A percentile compares a stretch with the other conserved stretches of the same genome.
phyloP scores from a whole-genome alignment of 345 rosid genomes.

The Aethionema arabicum region DNA sequence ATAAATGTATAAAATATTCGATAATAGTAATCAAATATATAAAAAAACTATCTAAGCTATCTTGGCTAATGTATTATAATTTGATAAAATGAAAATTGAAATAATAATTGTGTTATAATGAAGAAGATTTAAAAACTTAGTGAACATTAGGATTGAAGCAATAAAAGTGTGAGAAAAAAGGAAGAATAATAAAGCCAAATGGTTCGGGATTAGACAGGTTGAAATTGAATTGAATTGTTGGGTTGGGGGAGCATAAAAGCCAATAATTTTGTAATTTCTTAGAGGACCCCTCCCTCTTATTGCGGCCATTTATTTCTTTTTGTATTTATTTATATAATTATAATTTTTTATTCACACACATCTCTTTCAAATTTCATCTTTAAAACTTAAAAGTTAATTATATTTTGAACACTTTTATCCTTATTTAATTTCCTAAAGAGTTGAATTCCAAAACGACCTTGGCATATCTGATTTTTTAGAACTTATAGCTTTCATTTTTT shows the following conservation, averaged over 20 bases:
- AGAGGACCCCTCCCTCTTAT: conserved; percentile 40
- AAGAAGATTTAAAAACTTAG: conserved; percentile 21
- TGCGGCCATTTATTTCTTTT: conserved; percentile 32
- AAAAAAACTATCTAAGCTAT: no score
- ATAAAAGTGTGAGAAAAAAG: conserved; percentile 33
- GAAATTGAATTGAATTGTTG: no score
- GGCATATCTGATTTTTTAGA: no score
- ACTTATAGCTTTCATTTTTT: no score
- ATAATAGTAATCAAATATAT: no score
- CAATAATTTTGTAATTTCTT: conserved; percentile 41
- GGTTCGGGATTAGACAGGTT: conserved; percentile 46
- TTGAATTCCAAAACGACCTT: no score
- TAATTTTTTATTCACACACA: conserved; percentile 18
- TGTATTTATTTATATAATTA: not conserved
- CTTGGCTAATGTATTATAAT: not conserved
- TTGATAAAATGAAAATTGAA: not conserved
- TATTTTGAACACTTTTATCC: no score
- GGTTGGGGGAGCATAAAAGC: conserved; percentile 44
- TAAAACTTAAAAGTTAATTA: not conserved
- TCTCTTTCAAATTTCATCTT: conserved; percentile 8
- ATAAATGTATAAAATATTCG: no score
- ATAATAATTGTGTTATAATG: not conserved
- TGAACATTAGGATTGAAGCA: conserved; percentile 43
- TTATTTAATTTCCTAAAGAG: no score
- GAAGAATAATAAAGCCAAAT: conserved; percentile 40